A percentile compares a stretch with the other conserved stretches of the same genome.
Evolutionary conservation across 441 rosid genomes (phyloP).

Genomic region (Aquilaria agallochum): DNA sequence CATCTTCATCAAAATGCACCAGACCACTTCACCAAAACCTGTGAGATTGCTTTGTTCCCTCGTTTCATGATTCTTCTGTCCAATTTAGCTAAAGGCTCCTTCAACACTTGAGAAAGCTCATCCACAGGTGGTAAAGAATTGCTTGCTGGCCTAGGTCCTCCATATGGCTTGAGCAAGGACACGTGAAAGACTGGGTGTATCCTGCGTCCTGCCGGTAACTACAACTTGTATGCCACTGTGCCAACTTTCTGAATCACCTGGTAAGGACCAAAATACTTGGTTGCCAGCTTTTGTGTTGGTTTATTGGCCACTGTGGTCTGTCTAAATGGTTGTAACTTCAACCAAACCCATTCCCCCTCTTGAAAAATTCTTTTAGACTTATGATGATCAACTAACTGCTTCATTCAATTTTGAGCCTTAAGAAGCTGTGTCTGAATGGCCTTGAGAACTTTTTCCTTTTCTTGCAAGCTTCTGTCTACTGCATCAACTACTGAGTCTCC

Average conservation of each 20-base stretch:
- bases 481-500: not conserved
- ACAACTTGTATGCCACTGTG: not conserved
- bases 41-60: no score
- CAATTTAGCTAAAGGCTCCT: no score
- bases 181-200: constrained; percentile 12
- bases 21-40: no score
- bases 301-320: not conserved
- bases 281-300: not conserved
- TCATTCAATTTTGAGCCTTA: not conserved
- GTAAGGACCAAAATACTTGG: constrained; percentile 8
- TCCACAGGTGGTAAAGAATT: no score
- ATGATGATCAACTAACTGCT: not conserved
- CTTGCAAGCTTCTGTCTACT: rapidly evolving
- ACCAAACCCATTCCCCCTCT: not conserved
- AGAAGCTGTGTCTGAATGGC: not conserved
- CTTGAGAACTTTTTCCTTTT: not conserved
- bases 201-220: not conserved
- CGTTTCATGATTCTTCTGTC: no score
- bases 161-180: not conserved
- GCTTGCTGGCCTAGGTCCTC: no score
- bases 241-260: not conserved
- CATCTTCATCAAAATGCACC: no score
- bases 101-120: no score
- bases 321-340: not conserved
- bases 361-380: not conserved